Percentiles rank a stretch among this genome's conserved stretches.
Conservation (phyloP, 331 rosid species). For the Malus hybrid region DNA sequence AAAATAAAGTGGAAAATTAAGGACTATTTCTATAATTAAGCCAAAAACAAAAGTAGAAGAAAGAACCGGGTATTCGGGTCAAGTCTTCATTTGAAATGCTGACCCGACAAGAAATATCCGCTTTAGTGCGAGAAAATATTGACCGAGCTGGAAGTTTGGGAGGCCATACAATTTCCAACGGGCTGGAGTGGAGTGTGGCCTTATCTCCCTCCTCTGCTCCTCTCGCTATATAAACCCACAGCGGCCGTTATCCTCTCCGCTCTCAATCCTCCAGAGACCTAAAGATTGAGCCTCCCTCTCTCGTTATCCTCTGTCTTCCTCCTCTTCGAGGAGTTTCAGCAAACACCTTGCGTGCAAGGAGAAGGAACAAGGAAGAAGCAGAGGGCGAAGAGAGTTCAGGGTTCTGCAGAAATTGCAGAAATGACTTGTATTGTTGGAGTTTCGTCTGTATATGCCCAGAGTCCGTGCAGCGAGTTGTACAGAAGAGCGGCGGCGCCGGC, state of each 20-base stretch:
- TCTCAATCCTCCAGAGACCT: background rate
- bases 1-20: too few relatives aligned
- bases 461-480: slow-evolving; percentile 41
- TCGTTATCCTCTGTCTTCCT: background rate
- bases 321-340: slow-evolving; percentile 1
- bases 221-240: background rate
- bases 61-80: background rate
- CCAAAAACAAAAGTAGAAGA: background rate
- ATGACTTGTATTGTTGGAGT: slow-evolving; percentile 67
- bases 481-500: slow-evolving; percentile 23
- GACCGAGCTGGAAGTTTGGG: slow-evolving; percentile 44
- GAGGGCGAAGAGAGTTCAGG: background rate
- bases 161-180: slow-evolving; percentile 47
- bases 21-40: too few relatives aligned
- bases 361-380: background rate
- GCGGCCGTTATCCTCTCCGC: background rate
- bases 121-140: background rate
- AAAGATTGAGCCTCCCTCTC: background rate
- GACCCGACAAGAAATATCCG: background rate
- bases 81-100: background rate
- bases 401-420: background rate
- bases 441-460: slow-evolving; percentile 53
- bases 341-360: background rate
- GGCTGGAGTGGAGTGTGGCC: slow-evolving; percentile 11
- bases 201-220: slow-evolving; percentile 22